Base-by-base conservation (phyloP, 495 filamentous ascomycete species). In the Jackrogersella minutella region DNA sequence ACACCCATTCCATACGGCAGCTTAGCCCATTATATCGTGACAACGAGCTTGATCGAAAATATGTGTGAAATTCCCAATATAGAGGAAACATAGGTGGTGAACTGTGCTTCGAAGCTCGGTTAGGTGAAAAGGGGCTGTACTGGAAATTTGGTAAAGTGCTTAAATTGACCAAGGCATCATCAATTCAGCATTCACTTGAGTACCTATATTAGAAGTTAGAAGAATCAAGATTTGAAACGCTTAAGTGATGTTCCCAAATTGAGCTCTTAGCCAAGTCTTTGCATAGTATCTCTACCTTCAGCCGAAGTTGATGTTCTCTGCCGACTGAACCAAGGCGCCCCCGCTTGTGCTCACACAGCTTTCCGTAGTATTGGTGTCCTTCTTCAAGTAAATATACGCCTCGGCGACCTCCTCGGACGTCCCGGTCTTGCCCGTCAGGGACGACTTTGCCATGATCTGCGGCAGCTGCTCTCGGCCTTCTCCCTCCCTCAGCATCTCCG, bases 371-470 rank as follows among this genome's bases (percentile, higher is more conserved):
- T 81, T 82, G 33, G 62, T 61, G 76, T 88, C 85, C 63, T 79
- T 82, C 86, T 87, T 86, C 7, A 80, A 69, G 72, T 82, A 87
- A 28, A 86, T 41, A 76, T 87, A 88, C 24, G 80, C 76, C 76
- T 88, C 84, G 0, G 84, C 86, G 10, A 82, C 73, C 71, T 88
- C 85, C 61, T 83, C 81, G 9, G 81, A 76, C 52, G 67, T 69
- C 2, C 81, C 86, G 53, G 84, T 65, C 54, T 74, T 68, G 17
- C 79, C 78, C 0, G 78, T 76, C 36, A 82, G 59, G n/a, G 75
- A 68, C 53, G 43, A 53, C 40, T 64, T 54, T 33, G 37, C 67
- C 21, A 72, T 70, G 30, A 19, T 50, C 67, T 75, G 69, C n/a
- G 77, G 57, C 41, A 74, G 57, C 7, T 40, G 59, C 30, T 79